These are phyloP conservation scores for Corylus avellana DNA, from an alignment of 306 rosid species.

Conservation along the genomic window DNA sequence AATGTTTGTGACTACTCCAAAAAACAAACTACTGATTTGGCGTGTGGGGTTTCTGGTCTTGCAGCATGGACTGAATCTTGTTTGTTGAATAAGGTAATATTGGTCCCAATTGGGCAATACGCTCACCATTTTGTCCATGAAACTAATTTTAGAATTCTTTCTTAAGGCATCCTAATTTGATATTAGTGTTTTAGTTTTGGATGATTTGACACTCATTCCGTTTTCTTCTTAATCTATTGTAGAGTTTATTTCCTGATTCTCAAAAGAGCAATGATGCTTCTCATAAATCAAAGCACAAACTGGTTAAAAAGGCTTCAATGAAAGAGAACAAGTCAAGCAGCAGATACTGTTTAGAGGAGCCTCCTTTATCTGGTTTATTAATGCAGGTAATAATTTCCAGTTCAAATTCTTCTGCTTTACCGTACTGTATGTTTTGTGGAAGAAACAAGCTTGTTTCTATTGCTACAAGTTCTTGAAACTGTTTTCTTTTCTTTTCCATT, in stretches of 20 bases:
- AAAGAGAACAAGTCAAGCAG: constrained; percentile 24
- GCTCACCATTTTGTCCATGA: neutral
- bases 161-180: neutral
- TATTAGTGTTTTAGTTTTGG: neutral
- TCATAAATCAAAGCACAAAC: constrained; percentile 21
- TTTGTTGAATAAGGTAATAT: constrained; percentile 54
- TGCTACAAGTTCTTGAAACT: neutral
- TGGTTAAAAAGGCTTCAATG: constrained; percentile 23
- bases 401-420: neutral
- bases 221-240: constrained; percentile 1
- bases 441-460: neutral
- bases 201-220: neutral
- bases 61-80: constrained; percentile 35
- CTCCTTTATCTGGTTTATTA: constrained; percentile 22
- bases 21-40: constrained; percentile 26
- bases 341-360: constrained; percentile 24
- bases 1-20: constrained; percentile 32
- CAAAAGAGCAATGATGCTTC: constrained; percentile 13
- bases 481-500: neutral
- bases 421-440: neutral
- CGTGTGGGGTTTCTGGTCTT: constrained; percentile 37
- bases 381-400: constrained; percentile 23
- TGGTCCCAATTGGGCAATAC: neutral
- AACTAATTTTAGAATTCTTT: neutral
- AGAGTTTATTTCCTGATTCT: constrained; percentile 30